phyloP scores from a whole-genome alignment of 1,139 yeast genomes.

The Pichia sp. region DNA sequence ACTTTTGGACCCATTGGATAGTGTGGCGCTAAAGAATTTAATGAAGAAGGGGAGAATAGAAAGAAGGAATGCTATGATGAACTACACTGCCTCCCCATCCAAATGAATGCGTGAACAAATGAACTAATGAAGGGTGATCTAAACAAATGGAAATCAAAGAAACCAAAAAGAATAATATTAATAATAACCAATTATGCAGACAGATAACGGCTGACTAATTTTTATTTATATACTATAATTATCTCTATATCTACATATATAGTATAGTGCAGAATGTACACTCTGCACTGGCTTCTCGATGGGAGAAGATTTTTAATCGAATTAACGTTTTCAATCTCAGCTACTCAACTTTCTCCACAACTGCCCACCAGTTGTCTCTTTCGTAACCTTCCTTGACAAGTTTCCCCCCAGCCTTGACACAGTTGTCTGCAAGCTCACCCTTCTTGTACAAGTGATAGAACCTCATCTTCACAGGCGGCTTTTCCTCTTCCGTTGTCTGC shows the following conservation, averaged over 20 bases:
- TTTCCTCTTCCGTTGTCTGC: slow-evolving; percentile 22
- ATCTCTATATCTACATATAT: neutral
- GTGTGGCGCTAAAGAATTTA: slow-evolving; percentile 87
- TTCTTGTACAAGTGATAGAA: slow-evolving; percentile 81
- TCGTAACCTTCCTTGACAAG: slow-evolving; percentile 79
- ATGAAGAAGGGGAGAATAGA: slow-evolving; percentile 85
- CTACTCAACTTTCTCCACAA: slow-evolving; percentile 34
- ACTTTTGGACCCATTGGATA: slow-evolving; percentile 86
- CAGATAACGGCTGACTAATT: neutral
- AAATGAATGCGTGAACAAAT: neutral
- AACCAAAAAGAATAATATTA: neutral
- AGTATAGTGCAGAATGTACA: neutral
- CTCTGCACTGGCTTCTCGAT: neutral
- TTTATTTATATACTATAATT: neutral
- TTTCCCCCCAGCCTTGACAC: slow-evolving; percentile 59
- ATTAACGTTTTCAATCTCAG: neutral
- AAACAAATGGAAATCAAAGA: neutral
- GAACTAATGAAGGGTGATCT: neutral
- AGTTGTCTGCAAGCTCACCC: slow-evolving; percentile 77
- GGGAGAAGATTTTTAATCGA: neutral
- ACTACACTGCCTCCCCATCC: slow-evolving; percentile 11
- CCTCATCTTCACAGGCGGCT: slow-evolving; percentile 60
- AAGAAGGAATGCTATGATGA: slow-evolving; percentile 51
- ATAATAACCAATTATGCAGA: neutral
- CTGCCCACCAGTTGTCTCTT: slow-evolving; percentile 91